Conservation (phyloP, 345 rosid genomes). For the Sisymbrium altissimum region DNA sequence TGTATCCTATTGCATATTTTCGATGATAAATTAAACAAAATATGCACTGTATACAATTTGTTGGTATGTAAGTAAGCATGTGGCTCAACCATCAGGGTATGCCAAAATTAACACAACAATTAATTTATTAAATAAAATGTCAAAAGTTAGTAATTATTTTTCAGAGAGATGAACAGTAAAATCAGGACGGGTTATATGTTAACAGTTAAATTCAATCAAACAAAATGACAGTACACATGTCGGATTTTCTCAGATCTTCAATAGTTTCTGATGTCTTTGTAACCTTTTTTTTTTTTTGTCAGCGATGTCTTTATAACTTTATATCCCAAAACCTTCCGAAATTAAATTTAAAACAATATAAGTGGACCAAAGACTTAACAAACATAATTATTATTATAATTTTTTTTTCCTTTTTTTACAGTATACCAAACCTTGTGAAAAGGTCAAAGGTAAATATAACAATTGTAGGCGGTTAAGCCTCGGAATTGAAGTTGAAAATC, state of each 20-base stretch:
- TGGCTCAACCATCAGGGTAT: not conserved
- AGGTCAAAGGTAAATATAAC: not conserved
- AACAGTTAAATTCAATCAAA: slow-evolving; percentile 41
- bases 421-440: not conserved
- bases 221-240: slow-evolving; percentile 20
- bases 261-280: slow-evolving; percentile 10
- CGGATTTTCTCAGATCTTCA: slow-evolving; percentile 28
- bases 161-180: not conserved
- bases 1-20: not conserved
- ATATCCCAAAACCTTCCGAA: not conserved
- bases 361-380: slow-evolving; percentile 10
- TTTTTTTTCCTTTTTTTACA: not conserved
- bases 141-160: not conserved
- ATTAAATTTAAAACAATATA: not conserved
- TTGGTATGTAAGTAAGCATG: not conserved
- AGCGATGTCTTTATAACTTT: slow-evolving; percentile 1
- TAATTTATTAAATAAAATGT: not conserved
- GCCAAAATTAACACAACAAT: not conserved
- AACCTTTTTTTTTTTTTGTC: not conserved
- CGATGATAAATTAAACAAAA: not conserved
- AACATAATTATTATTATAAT: not conserved
- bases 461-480: not conserved
- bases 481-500: not conserved
- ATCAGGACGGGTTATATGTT: slow-evolving; percentile 27
- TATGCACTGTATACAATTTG: not conserved